Percentiles rank a stretch among this genome's conserved stretches.
Conservation (phyloP, 768 basidiomycete species). For the Boletus rufocinnamomeus region DNA sequence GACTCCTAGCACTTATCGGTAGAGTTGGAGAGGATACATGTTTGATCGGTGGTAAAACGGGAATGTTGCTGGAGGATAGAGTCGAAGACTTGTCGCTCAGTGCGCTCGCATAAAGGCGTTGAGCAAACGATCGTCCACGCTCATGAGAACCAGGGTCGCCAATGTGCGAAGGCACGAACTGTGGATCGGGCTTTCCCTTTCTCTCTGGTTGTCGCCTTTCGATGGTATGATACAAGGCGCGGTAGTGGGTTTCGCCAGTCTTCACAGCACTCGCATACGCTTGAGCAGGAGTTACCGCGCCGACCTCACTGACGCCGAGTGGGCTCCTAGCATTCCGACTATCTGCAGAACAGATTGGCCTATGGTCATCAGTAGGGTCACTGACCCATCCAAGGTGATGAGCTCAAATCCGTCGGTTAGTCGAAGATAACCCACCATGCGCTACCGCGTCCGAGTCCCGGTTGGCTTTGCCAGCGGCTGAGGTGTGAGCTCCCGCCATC, state of each 20-base stretch:
- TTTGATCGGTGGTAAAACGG: slow-evolving; percentile 10
- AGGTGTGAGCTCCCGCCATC: slow-evolving; percentile 2
- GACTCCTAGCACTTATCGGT: not conserved
- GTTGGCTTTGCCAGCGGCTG: slow-evolving; percentile 1
- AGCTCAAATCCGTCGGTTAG: not conserved
- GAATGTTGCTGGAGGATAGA: slow-evolving; percentile 1
- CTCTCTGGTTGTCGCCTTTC: slow-evolving; percentile 21
- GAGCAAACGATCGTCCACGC: slow-evolving; percentile 38
- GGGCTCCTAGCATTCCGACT: not conserved
- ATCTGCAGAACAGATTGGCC: slow-evolving; percentile 4
- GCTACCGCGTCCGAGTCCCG: not conserved
- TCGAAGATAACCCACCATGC: not conserved
- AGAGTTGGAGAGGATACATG: not conserved
- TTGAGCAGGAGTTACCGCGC: slow-evolving; percentile 24
- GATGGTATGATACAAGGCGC: slow-evolving; percentile 17
- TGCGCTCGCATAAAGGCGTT: slow-evolving; percentile 47
- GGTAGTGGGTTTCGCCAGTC: slow-evolving; percentile 12
- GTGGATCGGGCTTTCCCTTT: not conserved
- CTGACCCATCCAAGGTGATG: slow-evolving; percentile 1
- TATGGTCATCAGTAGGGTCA: slow-evolving; percentile 3
- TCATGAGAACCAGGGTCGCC: slow-evolving; percentile 8
- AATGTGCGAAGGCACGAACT: not conserved
- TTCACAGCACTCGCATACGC: slow-evolving; percentile 19
- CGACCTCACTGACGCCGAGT: not conserved
- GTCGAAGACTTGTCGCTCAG: slow-evolving; percentile 20